Base-by-base conservation (phyloP, 1,284 basidiomycete genomes). In the Acaromyces ingoldii region DNA sequence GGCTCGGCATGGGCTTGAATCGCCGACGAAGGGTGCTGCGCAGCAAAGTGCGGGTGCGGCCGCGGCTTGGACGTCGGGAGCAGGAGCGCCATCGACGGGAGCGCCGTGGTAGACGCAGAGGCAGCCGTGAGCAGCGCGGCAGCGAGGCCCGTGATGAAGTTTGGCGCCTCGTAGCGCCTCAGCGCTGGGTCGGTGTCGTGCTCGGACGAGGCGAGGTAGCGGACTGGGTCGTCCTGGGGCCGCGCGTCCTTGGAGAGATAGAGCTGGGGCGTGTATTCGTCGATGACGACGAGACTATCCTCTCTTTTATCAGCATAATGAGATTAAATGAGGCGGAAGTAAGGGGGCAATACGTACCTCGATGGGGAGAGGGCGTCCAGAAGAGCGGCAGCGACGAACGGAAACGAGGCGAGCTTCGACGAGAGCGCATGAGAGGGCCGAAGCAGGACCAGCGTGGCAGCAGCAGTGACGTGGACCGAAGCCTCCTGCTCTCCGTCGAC, bases 211-310 rank as follows among this genome's bases (percentile, higher is more conserved):
- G 24, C 21, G n/a, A 45, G 21, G 22, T 26, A 6, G 30, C 42
- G 17, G 24, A 45, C 34, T 6, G 42, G 42, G 19, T n/a, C 13
- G 3, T 28, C 28, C 19, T 28, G 34, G 22, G 19, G 10, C 24
- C 36, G 3, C 26, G 30, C 42, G 30, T 6, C 22, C 3, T n/a
- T n/a, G n/a, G 42, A 45, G 4, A 45, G 42, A 45, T 45, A 45
- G 17, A 45, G 24, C 4, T 28, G 29, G 4, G 42, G 13, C 30
- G 30, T 26, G 24, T 45, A 45, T n/a, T 45, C 42, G 28, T 45
- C 42, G 4, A 45, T 31, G 25, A 45, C 34, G 17, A 17, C 22
- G 42, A 45, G 10, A 31, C 42, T 45, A 34, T 34, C 11, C 33
- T 13, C 11, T 13, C 13, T 34, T 34, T 34, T 13, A n/a, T 34